Evolutionary conservation across 257 asterid genomes (phyloP), one percentile per base, ranked within the genome.

Genomic region (Buddleja alternifolia): DNA sequence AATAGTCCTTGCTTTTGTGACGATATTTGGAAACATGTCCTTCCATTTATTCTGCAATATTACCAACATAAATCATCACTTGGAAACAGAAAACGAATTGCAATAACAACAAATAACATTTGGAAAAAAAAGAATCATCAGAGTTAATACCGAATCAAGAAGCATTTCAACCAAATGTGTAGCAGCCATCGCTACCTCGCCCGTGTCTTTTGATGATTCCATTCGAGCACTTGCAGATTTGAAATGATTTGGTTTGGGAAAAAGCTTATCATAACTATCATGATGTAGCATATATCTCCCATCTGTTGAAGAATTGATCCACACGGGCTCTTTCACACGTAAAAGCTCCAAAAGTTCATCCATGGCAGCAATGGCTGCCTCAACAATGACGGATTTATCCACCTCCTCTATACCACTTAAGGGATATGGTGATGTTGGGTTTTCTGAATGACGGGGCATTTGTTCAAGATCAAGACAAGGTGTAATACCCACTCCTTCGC

Each of bases 171-270:
- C 51, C 62, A 92, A 72, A 32, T 90, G 73, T 25, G 14, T 59
- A 10, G 85, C 81, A 68, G 78, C 39, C 83, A 86, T 78, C 54
- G 80, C 67, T 41, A 92, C 93, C 80, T 79, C 77, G 8, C 81
- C 87, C 7, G 84, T 79, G 41, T 84, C 85, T 69, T 78, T 87
- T 0, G 96, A 87, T 8, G 98, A 92, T 79, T 92, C 96, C n/a
- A 67, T 74, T 54, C 94, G 77, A 60, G 88, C 78, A 58, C 72
- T 79, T 39, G 79, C 45, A 10, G 70, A 63, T 51, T 60, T 85
- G 17, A 77, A 44, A 60, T 67, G 77, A 67, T 55, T 66, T 21
- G 62, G 15, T 68, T 79, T 79, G 41, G 89, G 83, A 21, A 80
- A 87, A 39, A 78, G 73, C 73, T 76, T 84, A 47, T 84, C 85